phyloP scores from a whole-genome alignment of 2,329 filamentous ascomycete genomes.

The Talaromyces rugulosus region DNA sequence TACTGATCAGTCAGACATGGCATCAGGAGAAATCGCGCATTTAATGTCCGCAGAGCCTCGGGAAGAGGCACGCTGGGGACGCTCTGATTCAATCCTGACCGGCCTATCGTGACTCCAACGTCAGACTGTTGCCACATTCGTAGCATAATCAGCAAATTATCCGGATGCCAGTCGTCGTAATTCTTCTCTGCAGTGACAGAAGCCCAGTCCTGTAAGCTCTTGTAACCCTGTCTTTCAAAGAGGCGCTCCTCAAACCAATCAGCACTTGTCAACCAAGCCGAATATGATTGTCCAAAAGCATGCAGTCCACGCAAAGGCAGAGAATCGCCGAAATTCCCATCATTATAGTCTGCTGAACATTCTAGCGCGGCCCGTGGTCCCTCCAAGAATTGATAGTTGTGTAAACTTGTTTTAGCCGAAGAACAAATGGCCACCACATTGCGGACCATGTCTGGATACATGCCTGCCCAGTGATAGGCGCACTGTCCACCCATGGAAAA shows the following conservation, averaged over 20 bases:
- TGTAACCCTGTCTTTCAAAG: too few species aligned
- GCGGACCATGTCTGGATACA: conserved; percentile 40
- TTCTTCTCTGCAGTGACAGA: conserved; percentile 10
- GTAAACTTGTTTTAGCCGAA: conserved; percentile 42
- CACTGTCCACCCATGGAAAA: conserved; percentile 52
- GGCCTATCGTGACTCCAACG: conserved; percentile 22
- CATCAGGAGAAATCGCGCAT: conserved; percentile 30
- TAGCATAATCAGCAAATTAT: conserved; percentile 41
- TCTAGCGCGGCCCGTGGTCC: conserved; percentile 43
- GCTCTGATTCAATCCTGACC: conserved; percentile 4
- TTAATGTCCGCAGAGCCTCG: conserved; percentile 20
- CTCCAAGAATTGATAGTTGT: conserved; percentile 48
- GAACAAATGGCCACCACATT: conserved; percentile 44
- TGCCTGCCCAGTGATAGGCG: conserved; percentile 44
- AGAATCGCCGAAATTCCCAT: conserved; percentile 18
- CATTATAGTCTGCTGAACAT: conserved; percentile 39
- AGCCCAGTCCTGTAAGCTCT: too few species aligned
- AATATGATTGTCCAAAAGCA: conserved; percentile 46
- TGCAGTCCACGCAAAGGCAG: conserved; percentile 31
- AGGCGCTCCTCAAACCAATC: conserved; percentile 41
- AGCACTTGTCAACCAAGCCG: conserved; percentile 45
- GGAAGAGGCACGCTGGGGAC: conserved; percentile 8
- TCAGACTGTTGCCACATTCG: conserved; percentile 45
- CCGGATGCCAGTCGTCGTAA: conserved; percentile 41
- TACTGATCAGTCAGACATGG: conserved; percentile 36